Conservation (phyloP, 106 monocot genomes). For the Hemerocallis citrina region DNA sequence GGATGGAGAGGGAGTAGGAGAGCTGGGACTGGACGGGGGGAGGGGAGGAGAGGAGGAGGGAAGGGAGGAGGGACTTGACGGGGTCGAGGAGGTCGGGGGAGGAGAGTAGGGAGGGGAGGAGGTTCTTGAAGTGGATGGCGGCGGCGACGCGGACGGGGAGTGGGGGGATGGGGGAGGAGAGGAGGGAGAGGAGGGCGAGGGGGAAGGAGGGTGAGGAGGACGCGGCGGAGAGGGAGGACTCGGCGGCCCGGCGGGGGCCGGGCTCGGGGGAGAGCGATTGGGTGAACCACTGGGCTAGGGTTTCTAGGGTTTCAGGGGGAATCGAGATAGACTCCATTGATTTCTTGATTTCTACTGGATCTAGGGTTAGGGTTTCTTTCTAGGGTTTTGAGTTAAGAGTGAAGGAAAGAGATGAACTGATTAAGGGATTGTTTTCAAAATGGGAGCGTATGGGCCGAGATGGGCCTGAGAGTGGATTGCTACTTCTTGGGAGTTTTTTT, state of each 20-base stretch:
- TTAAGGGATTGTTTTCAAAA: too few species aligned
- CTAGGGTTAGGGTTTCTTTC: neutral
- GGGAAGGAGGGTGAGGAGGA: conserved; percentile 46
- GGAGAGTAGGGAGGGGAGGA: conserved; percentile 12
- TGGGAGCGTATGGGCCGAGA: too few species aligned
- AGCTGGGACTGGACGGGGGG: conserved; percentile 60
- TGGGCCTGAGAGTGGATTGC: too few species aligned
- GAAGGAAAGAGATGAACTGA: too few species aligned
- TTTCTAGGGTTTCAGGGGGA: conserved; percentile 33
- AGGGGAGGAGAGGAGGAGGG: conserved; percentile 62
- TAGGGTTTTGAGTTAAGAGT: too few species aligned
- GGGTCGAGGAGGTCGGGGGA: conserved; percentile 47
- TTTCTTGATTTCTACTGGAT: neutral
- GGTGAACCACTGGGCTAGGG: conserved; percentile 64
- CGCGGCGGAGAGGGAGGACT: conserved; percentile 50
- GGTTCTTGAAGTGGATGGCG: conserved; percentile 48
- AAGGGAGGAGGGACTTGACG: conserved; percentile 59
- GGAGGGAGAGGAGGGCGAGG: conserved; percentile 45
- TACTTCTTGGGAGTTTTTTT: too few species aligned
- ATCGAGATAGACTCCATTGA: conserved; percentile 13
- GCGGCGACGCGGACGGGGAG: conserved; percentile 49
- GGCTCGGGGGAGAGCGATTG: conserved; percentile 66
- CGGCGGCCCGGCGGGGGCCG: conserved; percentile 73
- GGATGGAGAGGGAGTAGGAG: conserved; percentile 56
- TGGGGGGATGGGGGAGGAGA: conserved; percentile 23